phyloP scores from a whole-genome alignment of 2,329 filamentous ascomycete genomes.

The Tolypocladium guangdongense region DNA sequence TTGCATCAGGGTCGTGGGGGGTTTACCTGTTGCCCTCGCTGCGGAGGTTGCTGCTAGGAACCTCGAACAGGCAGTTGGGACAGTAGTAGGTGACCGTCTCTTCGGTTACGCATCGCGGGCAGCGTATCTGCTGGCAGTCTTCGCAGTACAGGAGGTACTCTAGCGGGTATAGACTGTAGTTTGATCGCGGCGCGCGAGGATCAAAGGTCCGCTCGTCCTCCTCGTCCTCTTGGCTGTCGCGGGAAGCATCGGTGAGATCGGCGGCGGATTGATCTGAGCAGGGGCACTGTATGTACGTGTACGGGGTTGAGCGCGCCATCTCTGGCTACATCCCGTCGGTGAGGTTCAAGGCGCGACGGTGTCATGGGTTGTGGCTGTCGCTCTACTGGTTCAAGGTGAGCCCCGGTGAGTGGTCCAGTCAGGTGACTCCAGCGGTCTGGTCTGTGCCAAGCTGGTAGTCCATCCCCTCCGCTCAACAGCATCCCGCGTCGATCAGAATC shows the following conservation, averaged over 20 bases:
- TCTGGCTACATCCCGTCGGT: slow-evolving; percentile 4
- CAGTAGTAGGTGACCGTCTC: slow-evolving; percentile 95
- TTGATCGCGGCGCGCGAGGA: slow-evolving; percentile 71
- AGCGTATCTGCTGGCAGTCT: slow-evolving; percentile 93
- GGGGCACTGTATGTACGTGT: slow-evolving; percentile 57
- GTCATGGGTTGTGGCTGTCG: background rate
- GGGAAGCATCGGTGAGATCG: slow-evolving; percentile 20
- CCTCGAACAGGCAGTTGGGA: slow-evolving; percentile 90
- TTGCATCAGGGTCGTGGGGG: background rate
- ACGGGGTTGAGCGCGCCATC: slow-evolving; percentile 45
- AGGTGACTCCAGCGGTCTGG: too few relatives aligned
- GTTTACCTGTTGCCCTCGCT: slow-evolving; percentile 82
- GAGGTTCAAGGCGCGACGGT: background rate
- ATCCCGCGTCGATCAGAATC: too few relatives aligned
- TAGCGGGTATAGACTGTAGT: slow-evolving; percentile 85
- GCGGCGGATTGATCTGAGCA: slow-evolving; percentile 39
- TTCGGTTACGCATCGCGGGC: slow-evolving; percentile 81
- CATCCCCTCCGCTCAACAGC: too few relatives aligned
- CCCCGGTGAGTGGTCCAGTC: background rate
- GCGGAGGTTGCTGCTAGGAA: slow-evolving; percentile 84
- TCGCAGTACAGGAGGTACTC: slow-evolving; percentile 95
- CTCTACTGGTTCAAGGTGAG: background rate
- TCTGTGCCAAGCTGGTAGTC: too few relatives aligned
- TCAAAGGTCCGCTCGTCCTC: slow-evolving; percentile 77
- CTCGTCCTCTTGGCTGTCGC: slow-evolving; percentile 33